Evolutionary conservation across 495 filamentous ascomycete species (phyloP), one percentile per base, ranked within the genome.

Genomic region (Lasiosphaeria miniovina): DNA sequence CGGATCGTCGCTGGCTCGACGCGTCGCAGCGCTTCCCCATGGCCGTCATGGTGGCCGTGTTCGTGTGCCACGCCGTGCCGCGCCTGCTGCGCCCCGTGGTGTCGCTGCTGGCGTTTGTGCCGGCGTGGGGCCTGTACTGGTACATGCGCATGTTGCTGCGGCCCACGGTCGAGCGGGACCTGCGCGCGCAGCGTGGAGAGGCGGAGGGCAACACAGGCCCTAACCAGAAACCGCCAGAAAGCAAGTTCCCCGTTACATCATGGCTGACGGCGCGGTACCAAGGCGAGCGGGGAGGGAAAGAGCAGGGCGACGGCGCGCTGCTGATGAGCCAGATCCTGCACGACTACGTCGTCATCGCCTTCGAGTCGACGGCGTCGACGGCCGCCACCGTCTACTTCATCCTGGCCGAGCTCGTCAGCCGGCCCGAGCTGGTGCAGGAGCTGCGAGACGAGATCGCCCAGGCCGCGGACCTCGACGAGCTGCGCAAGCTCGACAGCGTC

Each of bases 21-120:
- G 53, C 34, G 1, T 36, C 43, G 3, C 53, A 38, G 3, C 15
- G 36, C 5, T 31, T 55, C 7, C 53, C 53, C 36, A 55, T 55
- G 8, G 5, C 31, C 52, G 34, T 65, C 52, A 24, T 56, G 52
- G 52, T 65, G 48, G n/a, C 40, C 57, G 24, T 64, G 49, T 55
- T 41, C 38, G 43, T 55, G 17, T 41, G 53, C 53, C 43, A 38
- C 17, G 40, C 43, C 15, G 43, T 55, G 35, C 53, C 53, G 38
- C 53, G 53, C 53, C 35, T 55, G 17, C 35, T 55, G 1, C 35
- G 53, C 15, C 53, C 53, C 7, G 6, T 55, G 1, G 53, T 43
- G 1, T 15, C 53, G 6, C 40, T 12, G 4, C 3, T 55, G 10
- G 40, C 53, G 8, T 55, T 41, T 17, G 24, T 38, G 5, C 53